Percentiles rank a stretch among this genome's conserved stretches.
Evolutionary conservation across 2,329 filamentous ascomycete genomes (phyloP).

Genomic region (Pseudophaeomoniella oleicola): DNA sequence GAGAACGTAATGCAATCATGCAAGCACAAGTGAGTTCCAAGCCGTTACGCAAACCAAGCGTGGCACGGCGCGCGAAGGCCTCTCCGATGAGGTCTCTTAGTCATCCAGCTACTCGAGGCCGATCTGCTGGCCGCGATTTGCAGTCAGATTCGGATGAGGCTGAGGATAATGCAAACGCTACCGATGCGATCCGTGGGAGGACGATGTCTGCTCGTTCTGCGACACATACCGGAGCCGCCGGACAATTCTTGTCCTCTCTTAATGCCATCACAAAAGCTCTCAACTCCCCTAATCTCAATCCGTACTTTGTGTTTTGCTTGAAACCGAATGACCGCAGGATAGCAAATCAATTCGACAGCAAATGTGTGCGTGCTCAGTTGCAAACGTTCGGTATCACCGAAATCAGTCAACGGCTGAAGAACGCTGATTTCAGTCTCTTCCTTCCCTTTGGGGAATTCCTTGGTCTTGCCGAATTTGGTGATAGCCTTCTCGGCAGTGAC

Average conservation of each 20-base stretch:
- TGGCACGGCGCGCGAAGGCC: conserved; percentile 65
- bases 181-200: conserved; percentile 2
- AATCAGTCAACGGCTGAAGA: conserved; percentile 82
- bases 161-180: not conserved
- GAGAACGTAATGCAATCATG: conserved; percentile 80
- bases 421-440: conserved; percentile 91
- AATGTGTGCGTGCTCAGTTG: conserved; percentile 87
- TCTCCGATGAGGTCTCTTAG: conserved; percentile 32
- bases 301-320: conserved; percentile 92
- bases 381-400: conserved; percentile 94
- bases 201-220: conserved; percentile 18
- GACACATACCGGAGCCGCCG: conserved; percentile 66
- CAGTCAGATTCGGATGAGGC: conserved; percentile 8
- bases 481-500: conserved; percentile 78
- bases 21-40: conserved; percentile 95
- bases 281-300: conserved; percentile 67
- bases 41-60: conserved; percentile 79
- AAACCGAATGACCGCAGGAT: conserved; percentile 96
- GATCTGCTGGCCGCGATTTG: conserved; percentile 13
- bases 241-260: conserved; percentile 77
- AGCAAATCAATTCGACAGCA: conserved; percentile 97
- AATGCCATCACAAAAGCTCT: conserved; percentile 85
- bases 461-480: conserved; percentile 70
- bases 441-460: conserved; percentile 92
- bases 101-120: conserved; percentile 12